Base-by-base conservation (phyloP, 441 rosid genomes). In the Metrosideros polymorpha region DNA sequence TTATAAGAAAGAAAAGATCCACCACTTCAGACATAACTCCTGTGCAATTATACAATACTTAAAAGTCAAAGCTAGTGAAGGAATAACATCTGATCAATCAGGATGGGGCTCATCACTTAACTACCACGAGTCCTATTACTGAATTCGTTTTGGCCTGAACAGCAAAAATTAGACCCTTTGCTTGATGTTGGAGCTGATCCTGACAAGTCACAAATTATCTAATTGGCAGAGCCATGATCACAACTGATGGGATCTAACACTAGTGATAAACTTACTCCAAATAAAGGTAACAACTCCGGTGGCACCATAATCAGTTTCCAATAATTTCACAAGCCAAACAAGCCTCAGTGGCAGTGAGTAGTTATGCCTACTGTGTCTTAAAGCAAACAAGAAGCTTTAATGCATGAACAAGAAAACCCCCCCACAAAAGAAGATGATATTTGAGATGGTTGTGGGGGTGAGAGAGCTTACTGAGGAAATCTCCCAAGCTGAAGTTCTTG, bases 401-500 rank as follows among this genome's bases (percentile, higher is more conserved):
- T 35, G 79, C 10, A 35, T 6, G 10, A 71, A 71, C 27, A 35
- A 71, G 79, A 39, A 71, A 71, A 9, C 25, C 45, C 27, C 43
- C 43, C 42, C 76, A 30, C 43, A 39, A 19, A 6, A 35, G 9
- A 30, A 9, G 45, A 66, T 66, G 77, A 63, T 17, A 39, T 66
- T 61, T 19, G 79, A 39, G 47, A 71, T 35, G 22, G 47, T 35
- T 22, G 79, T 10, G 53, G 42, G 76, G 7, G 14, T 29, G 76
- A 14, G 85, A 76, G 43, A 22, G 30, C 99, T 93, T 95, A 97
- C 99, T 88, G 90, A 97, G 98, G 88, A 97, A 95, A 93, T 97
- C 99, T 85, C 99, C 99, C 89, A 98, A 86, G 89, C 93, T 91
- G 92, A 98, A 97, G 86, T 89, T 87, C 86, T 94, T 94, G 87